Percentiles rank a stretch among this genome's conserved stretches.
These are phyloP conservation scores for Fusarium sambucinum DNA, from an alignment of 2,329 filamentous ascomycete genomes.

Conservation along the genomic window DNA sequence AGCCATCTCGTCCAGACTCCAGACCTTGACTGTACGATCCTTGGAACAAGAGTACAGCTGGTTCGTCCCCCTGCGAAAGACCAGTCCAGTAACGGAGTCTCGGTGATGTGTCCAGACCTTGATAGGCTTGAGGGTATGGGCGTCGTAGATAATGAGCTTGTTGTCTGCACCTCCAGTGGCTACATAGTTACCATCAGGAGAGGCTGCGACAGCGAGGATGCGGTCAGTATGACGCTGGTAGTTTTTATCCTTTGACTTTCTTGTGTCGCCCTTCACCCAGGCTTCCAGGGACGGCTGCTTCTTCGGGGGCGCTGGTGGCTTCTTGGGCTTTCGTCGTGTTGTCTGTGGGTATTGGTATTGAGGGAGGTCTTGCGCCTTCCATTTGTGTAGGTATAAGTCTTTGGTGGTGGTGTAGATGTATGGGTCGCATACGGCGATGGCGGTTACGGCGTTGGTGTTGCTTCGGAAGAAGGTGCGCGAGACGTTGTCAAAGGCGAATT, in stretches of 20 bases:
- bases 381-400: constrained; percentile 87
- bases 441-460: constrained; percentile 82
- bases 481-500: constrained; percentile 76
- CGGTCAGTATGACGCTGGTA: constrained; percentile 83
- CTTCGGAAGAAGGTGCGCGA: constrained; percentile 80
- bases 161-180: constrained; percentile 90
- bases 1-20: constrained; percentile 90
- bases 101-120: constrained; percentile 92
- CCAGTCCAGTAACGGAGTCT: constrained; percentile 85
- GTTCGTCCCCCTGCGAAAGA: constrained; percentile 88
- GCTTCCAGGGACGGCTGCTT: constrained; percentile 72
- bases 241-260: constrained; percentile 70
- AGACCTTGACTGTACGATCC: constrained; percentile 95
- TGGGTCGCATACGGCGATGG: constrained; percentile 81
- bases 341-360: constrained; percentile 70
- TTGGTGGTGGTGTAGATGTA: constrained; percentile 91
- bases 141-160: constrained; percentile 89
- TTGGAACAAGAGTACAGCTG: constrained; percentile 92
- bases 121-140: constrained; percentile 79
- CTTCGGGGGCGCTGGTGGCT: constrained; percentile 68
- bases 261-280: constrained; percentile 71
- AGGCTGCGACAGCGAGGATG: constrained; percentile 88
- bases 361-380: constrained; percentile 79
- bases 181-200: constrained; percentile 88
- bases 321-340: constrained; percentile 69